Percentiles rank a stretch among this genome's conserved stretches.
phyloP scores from a whole-genome alignment of 2,329 filamentous ascomycete genomes.

The Magnaporthales sp. region DNA sequence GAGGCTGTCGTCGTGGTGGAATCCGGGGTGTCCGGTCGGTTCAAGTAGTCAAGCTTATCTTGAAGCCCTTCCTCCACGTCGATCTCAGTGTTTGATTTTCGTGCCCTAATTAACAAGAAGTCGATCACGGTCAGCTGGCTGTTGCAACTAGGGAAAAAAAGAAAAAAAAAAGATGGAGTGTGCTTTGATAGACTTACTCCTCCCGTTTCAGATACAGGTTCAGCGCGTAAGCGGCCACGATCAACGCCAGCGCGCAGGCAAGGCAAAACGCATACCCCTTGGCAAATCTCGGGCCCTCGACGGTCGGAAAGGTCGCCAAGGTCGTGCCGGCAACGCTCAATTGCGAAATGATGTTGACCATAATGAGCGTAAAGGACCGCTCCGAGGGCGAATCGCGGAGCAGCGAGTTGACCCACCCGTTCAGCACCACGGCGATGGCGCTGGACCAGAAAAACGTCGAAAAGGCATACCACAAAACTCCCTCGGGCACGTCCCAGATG shows the following conservation, averaged over 20 bases:
- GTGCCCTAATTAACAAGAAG: neutral
- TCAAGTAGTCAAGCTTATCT: neutral
- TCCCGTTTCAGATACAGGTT: constrained; percentile 1
- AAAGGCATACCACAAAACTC: constrained; percentile 45
- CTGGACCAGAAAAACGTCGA: constrained; percentile 37
- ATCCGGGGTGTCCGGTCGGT: neutral
- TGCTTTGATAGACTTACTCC: neutral
- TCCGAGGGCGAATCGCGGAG: constrained; percentile 35
- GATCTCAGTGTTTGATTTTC: neutral
- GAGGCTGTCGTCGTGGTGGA: neutral
- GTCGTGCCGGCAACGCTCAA: constrained; percentile 48
- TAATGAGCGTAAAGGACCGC: constrained; percentile 20
- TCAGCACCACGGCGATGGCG: constrained; percentile 44
- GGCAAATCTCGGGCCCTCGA: constrained; percentile 19
- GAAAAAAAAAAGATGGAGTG: neutral
- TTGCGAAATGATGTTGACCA: constrained; percentile 40
- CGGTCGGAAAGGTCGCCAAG: constrained; percentile 27
- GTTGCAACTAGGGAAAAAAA: too few relatives aligned
- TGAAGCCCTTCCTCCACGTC: neutral
- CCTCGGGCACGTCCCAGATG: constrained; percentile 47
- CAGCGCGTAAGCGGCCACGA: neutral
- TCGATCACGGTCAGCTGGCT: too few relatives aligned
- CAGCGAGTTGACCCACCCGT: constrained; percentile 46
- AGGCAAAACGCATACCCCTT: constrained; percentile 17
- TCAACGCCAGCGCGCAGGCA: neutral